Evolutionary conservation across 2,329 filamentous ascomycete genomes (phyloP).

Genomic region (Tolypocladium ovalisporum): DNA sequence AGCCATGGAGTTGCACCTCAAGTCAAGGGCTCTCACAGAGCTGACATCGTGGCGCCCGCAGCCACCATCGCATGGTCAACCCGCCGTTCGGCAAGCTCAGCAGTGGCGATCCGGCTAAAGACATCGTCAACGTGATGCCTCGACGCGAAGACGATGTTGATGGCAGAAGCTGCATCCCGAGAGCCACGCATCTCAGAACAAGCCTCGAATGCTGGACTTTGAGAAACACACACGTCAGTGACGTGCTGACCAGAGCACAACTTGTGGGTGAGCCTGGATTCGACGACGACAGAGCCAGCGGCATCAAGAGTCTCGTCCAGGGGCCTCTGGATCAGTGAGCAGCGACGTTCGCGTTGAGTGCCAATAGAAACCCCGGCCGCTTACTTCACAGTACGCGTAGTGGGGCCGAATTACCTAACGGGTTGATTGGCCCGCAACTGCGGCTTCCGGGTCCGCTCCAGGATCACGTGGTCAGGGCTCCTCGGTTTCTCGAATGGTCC

Average conservation of each 20-base stretch:
- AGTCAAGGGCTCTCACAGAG: not conserved
- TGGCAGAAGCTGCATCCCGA: not conserved
- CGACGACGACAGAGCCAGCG: not conserved
- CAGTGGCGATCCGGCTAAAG: not conserved
- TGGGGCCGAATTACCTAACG: not conserved
- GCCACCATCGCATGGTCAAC: not conserved
- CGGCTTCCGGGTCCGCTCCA: conserved; percentile 1
- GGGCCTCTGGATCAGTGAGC: not conserved
- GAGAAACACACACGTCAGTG: not conserved
- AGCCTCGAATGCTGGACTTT: not conserved
- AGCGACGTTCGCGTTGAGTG: not conserved
- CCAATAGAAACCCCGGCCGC: not conserved
- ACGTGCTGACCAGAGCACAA: not conserved
- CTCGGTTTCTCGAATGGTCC: conserved; percentile 12
- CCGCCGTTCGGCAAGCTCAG: not conserved
- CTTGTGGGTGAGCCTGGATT: not conserved
- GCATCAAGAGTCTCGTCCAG: not conserved
- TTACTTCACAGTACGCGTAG: too few species aligned
- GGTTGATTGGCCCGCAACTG: not conserved
- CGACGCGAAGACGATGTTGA: not conserved
- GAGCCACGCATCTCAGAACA: not conserved
- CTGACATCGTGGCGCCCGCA: not conserved
- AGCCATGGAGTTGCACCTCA: not conserved
- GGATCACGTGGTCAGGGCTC: conserved; percentile 27
- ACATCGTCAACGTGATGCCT: not conserved